These are phyloP conservation scores for Phytophthora cryptogea DNA, from an alignment of 352 stramenopile species.

Conservation along the genomic window DNA sequence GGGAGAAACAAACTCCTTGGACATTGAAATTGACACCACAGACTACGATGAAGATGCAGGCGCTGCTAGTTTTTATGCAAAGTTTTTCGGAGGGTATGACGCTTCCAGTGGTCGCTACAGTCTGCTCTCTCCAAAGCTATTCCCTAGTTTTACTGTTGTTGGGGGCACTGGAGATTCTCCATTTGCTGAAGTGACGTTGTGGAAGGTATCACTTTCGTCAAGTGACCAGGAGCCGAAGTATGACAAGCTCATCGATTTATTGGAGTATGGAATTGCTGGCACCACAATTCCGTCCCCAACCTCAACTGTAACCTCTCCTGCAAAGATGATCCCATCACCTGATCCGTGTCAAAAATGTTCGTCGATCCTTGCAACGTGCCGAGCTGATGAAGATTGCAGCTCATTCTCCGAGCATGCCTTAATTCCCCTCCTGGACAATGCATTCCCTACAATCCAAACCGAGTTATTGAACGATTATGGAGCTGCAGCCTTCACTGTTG, in stretches of 20 bases:
- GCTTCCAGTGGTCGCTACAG: slow-evolving; percentile 7
- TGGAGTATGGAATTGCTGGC: slow-evolving; percentile 6
- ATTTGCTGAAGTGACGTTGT: slow-evolving; percentile 1
- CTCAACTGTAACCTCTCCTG: slow-evolving; percentile 1
- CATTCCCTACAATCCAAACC: background rate
- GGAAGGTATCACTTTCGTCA: slow-evolving; percentile 2
- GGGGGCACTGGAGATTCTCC: background rate
- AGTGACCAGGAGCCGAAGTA: background rate
- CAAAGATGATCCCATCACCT: background rate
- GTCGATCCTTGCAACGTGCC: slow-evolving; percentile 7
- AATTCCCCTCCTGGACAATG: slow-evolving; percentile 1
- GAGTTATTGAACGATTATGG: slow-evolving; percentile 1
- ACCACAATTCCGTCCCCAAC: background rate
- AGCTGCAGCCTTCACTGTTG: background rate
- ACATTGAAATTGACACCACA: background rate
- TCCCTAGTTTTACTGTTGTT: slow-evolving; percentile 5
- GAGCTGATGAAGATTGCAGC: slow-evolving; percentile 3
- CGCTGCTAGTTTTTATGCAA: slow-evolving; percentile 2
- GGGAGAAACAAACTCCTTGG: background rate
- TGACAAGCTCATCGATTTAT: slow-evolving; percentile 14
- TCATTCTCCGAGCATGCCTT: background rate
- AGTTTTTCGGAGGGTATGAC: slow-evolving; percentile 12
- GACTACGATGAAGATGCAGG: background rate
- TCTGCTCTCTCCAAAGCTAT: background rate
- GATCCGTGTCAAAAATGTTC: slow-evolving; percentile 14